Evolutionary conservation across 2,329 filamentous ascomycete genomes (phyloP), one percentile per base, ranked within the genome.

Genomic region (Fusarium redolens): DNA sequence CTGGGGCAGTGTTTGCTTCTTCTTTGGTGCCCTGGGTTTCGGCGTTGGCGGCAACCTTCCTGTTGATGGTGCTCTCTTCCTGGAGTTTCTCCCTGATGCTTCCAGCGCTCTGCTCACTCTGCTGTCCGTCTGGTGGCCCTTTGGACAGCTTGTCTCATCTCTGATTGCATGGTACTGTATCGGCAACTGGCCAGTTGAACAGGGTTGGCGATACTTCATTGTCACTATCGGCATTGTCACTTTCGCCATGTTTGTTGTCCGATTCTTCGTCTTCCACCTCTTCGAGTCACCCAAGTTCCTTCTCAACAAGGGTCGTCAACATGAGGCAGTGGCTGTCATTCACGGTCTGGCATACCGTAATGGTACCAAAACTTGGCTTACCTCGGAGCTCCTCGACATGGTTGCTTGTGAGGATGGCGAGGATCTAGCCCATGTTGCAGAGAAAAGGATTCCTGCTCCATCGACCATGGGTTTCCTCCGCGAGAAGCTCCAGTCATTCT

Each of bases 221-320:
- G 84, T 92, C 57, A 90, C 91, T 2, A 90, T 95, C 25, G 94
- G 94, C 51, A 83, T 92, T 38, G 82, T 90, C 72, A 96, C 93
- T 0, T 90, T 96, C 70, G 80, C 85, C 82, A 94, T 96, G 92
- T 97, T 95, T 77, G 80, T 92, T 55, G 83, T 90, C 68, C 93
- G 94, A 22, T 95, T 94, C 85, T 91, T 94, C 81, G 78, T 95
- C 68, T 97, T 97, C 82, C 89, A 92, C 68, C 87, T 97, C 17
- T 93, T 93, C 79, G 94, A 97, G 79, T 96, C 94, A 10, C 94
- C 94, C 50, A 96, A 96, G 79, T 97, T 91, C 78, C 85, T 97
- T 30, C 88, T 97, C 14, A 92, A 91, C 25, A 87, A 89, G n/a
- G 92, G 93, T 40, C 89, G 92, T 11, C 92, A 97, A 79, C 84